Base-by-base conservation (phyloP, 371 early-diverging fungal genomes). In the Blakeslea trispora region DNA sequence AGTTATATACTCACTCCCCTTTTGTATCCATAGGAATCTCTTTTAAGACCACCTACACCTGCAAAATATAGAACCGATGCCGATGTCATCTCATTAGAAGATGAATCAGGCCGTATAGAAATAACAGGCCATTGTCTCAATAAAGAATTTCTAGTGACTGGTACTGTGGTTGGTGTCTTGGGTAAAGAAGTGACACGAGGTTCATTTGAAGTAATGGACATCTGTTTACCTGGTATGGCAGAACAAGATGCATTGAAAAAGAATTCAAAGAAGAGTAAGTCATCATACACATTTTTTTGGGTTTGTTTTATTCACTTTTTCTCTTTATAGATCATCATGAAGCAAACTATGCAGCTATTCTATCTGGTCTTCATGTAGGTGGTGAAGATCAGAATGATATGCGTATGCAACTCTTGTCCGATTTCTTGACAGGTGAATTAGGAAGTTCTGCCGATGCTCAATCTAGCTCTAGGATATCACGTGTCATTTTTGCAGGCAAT, bases 21-120 rank as follows among this genome's bases (percentile, higher is more conserved):
- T 45, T 41, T 23, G n/a, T n/a, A n/a, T n/a, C n/a, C 14, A 19
- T 52, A 92, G 88, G 81, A 86, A 50, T 84, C 89, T 72, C 71
- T 89, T 11, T 63, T 78, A 1, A 78, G 81, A 2, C 85, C 91
- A 21, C 75, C 85, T 8, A 77, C 81, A 18, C 77, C 85, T 6
- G 69, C 68, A 22, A 90, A 85, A 64, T 94, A 91, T 68, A 71
- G 71, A 10, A 74, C 77, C 13, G 87, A 84, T 4, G 63, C 73
- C 0, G 89, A 91, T 54, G 67, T 66, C 14, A 69, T 90, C n/a
- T 72, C 81, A 9, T 59, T 96, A 41, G 97, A 97, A 60, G 97
- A 97, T 69, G 96, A 96, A 64, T 93, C 92, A 1, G 96, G 97
- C 1, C 85, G 96, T 35, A 80, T 96, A 56, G 75, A 62, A 64